Conservation (phyloP, 148 eudicot genomes). For the Camellia granthamiana region DNA sequence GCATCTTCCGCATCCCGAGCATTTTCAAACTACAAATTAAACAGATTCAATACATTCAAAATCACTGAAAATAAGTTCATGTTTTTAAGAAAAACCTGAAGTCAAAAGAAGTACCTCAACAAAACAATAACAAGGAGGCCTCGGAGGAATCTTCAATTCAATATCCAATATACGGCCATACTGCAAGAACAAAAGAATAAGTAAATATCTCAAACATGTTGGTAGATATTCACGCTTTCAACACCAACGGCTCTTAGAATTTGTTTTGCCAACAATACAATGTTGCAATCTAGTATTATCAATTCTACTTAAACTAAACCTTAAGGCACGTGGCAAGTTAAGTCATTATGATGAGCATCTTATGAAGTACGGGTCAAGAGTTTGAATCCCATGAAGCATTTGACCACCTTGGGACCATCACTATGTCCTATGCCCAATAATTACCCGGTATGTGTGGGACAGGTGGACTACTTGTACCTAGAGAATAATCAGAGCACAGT, state of each 20-base stretch:
- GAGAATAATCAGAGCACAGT: too few species aligned
- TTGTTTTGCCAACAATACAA: neutral
- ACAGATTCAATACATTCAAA: slow-evolving; percentile 1
- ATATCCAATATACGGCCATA: slow-evolving; percentile 94
- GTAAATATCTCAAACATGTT: neutral
- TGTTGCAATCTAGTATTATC: neutral
- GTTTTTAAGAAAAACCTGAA: neutral
- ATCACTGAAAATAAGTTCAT: neutral
- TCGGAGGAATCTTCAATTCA: slow-evolving; percentile 93
- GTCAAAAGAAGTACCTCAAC: slow-evolving; percentile 64
- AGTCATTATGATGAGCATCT: too few species aligned
- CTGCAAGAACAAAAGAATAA: slow-evolving; percentile 43
- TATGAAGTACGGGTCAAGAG: too few species aligned
- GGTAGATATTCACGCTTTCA: neutral
- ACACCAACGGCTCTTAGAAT: neutral
- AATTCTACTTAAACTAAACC: neutral
- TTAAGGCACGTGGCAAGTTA: too few species aligned
- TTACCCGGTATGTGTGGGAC: too few species aligned
- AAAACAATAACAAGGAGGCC: slow-evolving; percentile 91
- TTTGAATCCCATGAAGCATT: too few species aligned
- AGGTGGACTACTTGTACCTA: too few species aligned
- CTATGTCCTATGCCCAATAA: too few species aligned
- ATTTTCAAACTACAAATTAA: slow-evolving; percentile 66
- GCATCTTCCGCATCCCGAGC: slow-evolving; percentile 98
- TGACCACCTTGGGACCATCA: too few species aligned